A percentile compares a stretch with the other conserved stretches of the same genome.
These are phyloP conservation scores for Truncatella angustata DNA, from an alignment of 2,329 filamentous ascomycete species.

Conservation along the genomic window DNA sequence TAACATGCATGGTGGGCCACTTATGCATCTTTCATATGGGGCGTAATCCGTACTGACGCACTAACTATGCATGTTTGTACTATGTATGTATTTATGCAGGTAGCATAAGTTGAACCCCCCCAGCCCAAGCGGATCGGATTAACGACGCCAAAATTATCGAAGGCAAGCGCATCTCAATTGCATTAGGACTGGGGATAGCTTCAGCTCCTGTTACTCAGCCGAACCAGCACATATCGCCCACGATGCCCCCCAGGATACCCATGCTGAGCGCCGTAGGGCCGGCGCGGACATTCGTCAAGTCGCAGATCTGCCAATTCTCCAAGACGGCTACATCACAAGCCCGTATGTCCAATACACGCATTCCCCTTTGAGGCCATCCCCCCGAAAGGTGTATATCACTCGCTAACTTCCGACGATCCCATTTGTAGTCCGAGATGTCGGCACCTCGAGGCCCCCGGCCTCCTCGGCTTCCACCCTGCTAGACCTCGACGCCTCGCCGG, in stretches of 20 bases:
- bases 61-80: too few relatives aligned
- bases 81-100: neutral
- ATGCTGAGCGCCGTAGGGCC: constrained; percentile 22
- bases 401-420: neutral
- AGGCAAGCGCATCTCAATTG: constrained; percentile 2
- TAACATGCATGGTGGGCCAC: too few relatives aligned
- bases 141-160: constrained; percentile 12
- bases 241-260: constrained; percentile 42
- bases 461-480: constrained; percentile 21
- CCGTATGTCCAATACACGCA: constrained; percentile 19
- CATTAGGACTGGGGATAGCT: constrained; percentile 6
- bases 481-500: constrained; percentile 16
- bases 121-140: neutral
- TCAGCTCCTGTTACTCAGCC: constrained; percentile 6
- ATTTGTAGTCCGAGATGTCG: neutral
- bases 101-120: neutral
- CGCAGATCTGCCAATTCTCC: constrained; percentile 23
- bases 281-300: constrained; percentile 16
- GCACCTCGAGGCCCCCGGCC: too few relatives aligned
- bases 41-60: too few relatives aligned
- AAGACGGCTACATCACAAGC: constrained; percentile 19
- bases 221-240: constrained; percentile 16
- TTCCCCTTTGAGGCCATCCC: neutral
- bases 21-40: too few relatives aligned
- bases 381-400: neutral